Evolutionary conservation across 2,329 filamentous ascomycete species (phyloP), one percentile per base, ranked within the genome.

Genomic region (Verticillium tricorpus): DNA sequence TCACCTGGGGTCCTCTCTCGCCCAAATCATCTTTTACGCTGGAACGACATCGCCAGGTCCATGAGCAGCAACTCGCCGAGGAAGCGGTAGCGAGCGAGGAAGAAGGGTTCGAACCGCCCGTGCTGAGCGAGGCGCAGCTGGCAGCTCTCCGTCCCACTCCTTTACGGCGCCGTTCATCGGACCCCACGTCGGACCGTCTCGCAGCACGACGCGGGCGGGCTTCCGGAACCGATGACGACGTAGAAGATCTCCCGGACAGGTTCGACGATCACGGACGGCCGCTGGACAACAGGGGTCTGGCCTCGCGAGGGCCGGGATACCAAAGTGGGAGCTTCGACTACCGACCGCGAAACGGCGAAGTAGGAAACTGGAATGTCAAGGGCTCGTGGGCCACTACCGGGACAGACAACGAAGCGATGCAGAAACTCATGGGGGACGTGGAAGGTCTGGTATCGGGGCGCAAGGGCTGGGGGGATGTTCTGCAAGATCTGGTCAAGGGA

Each of bases 1-100:
- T 84, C 1, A 66, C 72, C 1, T 84, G 83, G 60, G 75, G 77
- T 2, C 81, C 82, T 0, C 68, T 84, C 50, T 84, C 81, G 2
- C 82, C 82, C 0, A 77, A 79, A 59, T 82, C 80, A 17, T 77
- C 77, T 0, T 75, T 71, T 60, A 82, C 80, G 0, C 77, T 83
- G 67, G 71, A 74, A 22, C 70, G 73, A 31, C 80, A 81, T 62
- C 76, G 69, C 45, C 69, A 69, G 37, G 70, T 74, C 14, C 74
- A 78, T 22, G 70, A 68, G 28, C 62, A 69, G n/a, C 67, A 69
- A 3, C 64, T 66, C 25, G 64, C 65, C 17, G 65, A 61, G 52
- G 67, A 68, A 25, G 58, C 39, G 11, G 55, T 57, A 40, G 63
- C 61, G 15, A 45, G 22, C 17, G 45, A 14, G 14, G 28, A 54